Base-by-base conservation (phyloP, 345 rosid genomes). In the Leavenworthia alabamica region DNA sequence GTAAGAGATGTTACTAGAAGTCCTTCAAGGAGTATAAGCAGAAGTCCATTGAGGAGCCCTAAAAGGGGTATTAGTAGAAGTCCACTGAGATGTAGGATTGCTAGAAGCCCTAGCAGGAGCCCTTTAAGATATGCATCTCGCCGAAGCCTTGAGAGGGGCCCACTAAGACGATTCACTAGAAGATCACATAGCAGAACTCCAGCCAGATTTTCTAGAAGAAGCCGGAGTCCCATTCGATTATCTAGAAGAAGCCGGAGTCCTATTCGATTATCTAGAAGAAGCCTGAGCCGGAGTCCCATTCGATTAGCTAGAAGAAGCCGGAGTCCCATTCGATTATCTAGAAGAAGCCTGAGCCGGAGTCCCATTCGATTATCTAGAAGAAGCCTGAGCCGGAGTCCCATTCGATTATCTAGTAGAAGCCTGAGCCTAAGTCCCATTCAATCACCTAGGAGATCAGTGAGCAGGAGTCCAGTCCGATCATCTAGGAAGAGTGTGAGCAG, bases 41-140 rank as follows among this genome's bases (percentile, higher is more conserved):
- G 73, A 70, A 86, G 84, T 69, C 82, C 83, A 22, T 70, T 43
- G 23, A 27, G 79, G 64, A 85, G 75, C 60, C 73, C 79, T 3
- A 58, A 32, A 53, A 77, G 80, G 60, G 75, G 63, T 56, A 37
- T 55, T 32, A 79, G 80, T 59, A 77, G 78, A 75, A 82, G 86
- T 67, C 75, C 83, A 37, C 68, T 58, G 58, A 73, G 79, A 56
- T 20, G 59, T 50, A 73, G 82, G 56, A 76, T 74, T 52, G 75
- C 62, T 46, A 80, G 83, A 66, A 84, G 82, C 71, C 58, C 49
- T 35, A 78, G 80, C 63, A 68, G 78, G 71, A 89, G 85, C 67
- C 81, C 81, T 28, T 68, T 59, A 13, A 77, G 73, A 62, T 32
- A 60, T 29, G 23, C 66, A 56, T 62, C 69, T 26, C 70, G 28